Conservation (phyloP, 2,329 filamentous ascomycete species). For the Aspergillus carbonarius region DNA sequence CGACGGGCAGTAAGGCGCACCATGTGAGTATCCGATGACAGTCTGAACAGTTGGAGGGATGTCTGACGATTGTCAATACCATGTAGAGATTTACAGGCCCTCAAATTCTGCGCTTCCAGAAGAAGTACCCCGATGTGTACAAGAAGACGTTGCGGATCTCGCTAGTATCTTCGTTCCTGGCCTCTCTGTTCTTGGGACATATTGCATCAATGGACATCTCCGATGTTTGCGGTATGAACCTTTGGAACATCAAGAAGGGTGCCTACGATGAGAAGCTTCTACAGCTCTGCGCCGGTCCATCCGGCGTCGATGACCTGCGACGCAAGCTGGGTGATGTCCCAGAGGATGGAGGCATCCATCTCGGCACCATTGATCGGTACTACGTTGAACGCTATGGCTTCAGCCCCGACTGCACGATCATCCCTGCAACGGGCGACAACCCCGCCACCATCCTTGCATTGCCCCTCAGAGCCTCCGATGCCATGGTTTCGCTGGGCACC, state of each 20-base stretch:
- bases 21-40: constrained; percentile 62
- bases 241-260: constrained; percentile 82
- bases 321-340: constrained; percentile 77
- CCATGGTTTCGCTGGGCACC: constrained; percentile 91
- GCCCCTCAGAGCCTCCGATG: constrained; percentile 81
- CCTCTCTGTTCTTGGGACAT: constrained; percentile 80
- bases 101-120: constrained; percentile 86
- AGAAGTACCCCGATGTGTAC: constrained; percentile 79
- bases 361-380: constrained; percentile 75
- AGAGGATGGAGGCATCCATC: constrained; percentile 73
- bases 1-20: constrained; percentile 89
- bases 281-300: constrained; percentile 67
- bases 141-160: constrained; percentile 79
- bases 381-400: constrained; percentile 80
- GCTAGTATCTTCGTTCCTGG: constrained; percentile 91
- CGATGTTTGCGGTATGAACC: constrained; percentile 94
- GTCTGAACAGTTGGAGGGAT: not conserved
- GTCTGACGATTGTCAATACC: not conserved
- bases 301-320: constrained; percentile 64
- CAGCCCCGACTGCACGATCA: constrained; percentile 68
- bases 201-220: constrained; percentile 90
- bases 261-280: constrained; percentile 74
- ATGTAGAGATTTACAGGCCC: constrained; percentile 88
- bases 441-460: constrained; percentile 90
- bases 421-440: constrained; percentile 93